These are phyloP conservation scores for Arthromyces matolae DNA, from an alignment of 768 basidiomycete genomes.

Conservation along the genomic window DNA sequence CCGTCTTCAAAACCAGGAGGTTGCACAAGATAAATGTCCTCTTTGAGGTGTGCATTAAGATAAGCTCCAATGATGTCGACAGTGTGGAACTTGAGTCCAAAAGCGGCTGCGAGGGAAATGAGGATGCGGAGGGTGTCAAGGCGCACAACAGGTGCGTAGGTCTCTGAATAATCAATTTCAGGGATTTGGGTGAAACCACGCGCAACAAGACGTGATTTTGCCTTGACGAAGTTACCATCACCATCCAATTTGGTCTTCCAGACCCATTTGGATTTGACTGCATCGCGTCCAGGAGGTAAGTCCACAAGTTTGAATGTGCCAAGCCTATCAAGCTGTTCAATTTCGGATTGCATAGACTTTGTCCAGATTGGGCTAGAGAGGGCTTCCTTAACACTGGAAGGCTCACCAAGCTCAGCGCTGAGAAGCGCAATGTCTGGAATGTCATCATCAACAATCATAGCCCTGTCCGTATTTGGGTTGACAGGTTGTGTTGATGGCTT, in stretches of 20 bases:
- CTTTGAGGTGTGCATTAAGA: constrained; percentile 25
- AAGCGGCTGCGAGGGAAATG: constrained; percentile 32
- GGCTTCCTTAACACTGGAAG: constrained; percentile 8
- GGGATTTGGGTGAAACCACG: too few species aligned
- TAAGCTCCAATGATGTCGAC: constrained; percentile 29
- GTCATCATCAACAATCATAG: not conserved
- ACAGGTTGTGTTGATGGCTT: constrained; percentile 4
- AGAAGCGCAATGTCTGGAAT: constrained; percentile 4
- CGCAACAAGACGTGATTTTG: too few species aligned
- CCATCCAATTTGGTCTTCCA: constrained; percentile 34
- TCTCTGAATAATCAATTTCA: constrained; percentile 29
- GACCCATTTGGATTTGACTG: constrained; percentile 29
- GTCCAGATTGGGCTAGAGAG: constrained; percentile 15
- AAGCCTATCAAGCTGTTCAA: constrained; percentile 22
- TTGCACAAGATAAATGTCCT: constrained; percentile 39
- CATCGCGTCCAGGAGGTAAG: constrained; percentile 19
- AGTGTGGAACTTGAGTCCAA: constrained; percentile 32
- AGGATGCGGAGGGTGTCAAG: constrained; percentile 27
- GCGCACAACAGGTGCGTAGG: constrained; percentile 32
- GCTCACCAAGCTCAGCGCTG: not conserved
- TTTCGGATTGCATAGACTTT: constrained; percentile 23
- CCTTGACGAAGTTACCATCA: constrained; percentile 30
- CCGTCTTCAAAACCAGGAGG: constrained; percentile 30
- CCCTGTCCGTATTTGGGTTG: not conserved
- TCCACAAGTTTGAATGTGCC: constrained; percentile 27